Evolutionary conservation across 352 stramenopile genomes (phyloP).

Genomic region (Pythium rhizo-oryzae): DNA sequence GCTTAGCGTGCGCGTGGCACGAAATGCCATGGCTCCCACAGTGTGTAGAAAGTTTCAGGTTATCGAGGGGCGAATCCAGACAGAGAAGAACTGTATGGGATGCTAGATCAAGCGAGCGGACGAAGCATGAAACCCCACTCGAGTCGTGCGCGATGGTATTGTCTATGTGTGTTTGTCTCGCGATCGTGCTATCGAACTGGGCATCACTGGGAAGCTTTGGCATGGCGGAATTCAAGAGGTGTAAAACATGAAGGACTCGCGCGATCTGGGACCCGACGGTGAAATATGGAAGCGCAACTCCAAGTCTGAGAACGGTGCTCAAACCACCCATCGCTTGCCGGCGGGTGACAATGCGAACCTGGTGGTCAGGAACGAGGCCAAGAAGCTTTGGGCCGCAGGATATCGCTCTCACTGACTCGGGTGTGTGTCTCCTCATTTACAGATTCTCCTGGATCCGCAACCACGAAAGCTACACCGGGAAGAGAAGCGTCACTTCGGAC

Average conservation of each 20-base stretch:
- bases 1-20: background rate
- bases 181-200: background rate
- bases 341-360: slow-evolving; percentile 6
- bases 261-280: background rate
- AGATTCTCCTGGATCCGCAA: background rate
- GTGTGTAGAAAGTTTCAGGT: slow-evolving; percentile 21
- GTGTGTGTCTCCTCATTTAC: slow-evolving; percentile 6
- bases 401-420: background rate
- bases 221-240: background rate
- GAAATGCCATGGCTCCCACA: background rate
- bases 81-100: slow-evolving; percentile 17
- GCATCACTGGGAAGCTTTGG: background rate
- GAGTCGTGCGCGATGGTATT: slow-evolving; percentile 5
- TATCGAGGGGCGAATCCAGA: slow-evolving; percentile 2
- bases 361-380: background rate
- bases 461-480: background rate
- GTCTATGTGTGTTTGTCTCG: slow-evolving; percentile 9
- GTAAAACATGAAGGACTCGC: background rate
- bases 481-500: background rate
- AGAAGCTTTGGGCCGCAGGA: background rate
- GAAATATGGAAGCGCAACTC: background rate
- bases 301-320: slow-evolving; percentile 6
- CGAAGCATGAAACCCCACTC: slow-evolving; percentile 19
- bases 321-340: background rate
- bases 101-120: slow-evolving; percentile 25